Percentiles rank a stretch among this genome's conserved stretches.
Conservation (phyloP, 225 moss, liverwort and hornwort species). For the Bryoerythrophyllum caledonicum region DNA sequence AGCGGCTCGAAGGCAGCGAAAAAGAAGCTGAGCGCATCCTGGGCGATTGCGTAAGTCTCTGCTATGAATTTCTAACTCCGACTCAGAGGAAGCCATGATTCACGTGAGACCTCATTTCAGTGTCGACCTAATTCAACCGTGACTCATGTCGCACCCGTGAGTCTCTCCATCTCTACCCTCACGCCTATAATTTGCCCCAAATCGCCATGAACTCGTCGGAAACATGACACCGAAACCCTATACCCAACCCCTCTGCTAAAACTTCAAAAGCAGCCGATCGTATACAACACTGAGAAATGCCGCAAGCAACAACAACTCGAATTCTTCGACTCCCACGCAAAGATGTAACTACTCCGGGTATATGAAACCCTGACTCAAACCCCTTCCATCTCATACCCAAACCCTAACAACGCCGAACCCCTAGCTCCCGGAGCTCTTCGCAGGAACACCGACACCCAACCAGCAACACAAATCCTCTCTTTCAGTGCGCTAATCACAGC, state of each 20-base stretch:
- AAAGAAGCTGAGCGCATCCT: constrained; percentile 20
- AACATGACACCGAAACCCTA: neutral
- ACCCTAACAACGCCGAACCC: neutral
- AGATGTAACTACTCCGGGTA: neutral
- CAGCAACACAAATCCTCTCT: neutral
- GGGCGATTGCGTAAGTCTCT: no score
- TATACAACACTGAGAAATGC: neutral
- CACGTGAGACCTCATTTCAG: no score
- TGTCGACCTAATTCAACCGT: neutral
- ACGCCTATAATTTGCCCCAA: neutral
- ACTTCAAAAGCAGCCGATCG: neutral
- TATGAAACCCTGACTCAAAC: constrained; percentile 1
- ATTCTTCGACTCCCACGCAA: neutral
- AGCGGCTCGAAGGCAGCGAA: constrained; percentile 1
- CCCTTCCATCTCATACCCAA: neutral
- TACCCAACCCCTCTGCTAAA: neutral
- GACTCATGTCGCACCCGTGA: neutral
- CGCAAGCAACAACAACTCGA: constrained; percentile 8
- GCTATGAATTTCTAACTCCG: neutral
- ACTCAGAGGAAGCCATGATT: neutral
- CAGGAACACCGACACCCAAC: constrained; percentile 5
- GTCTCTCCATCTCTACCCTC: neutral
- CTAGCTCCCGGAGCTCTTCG: neutral
- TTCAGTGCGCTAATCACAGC: neutral
- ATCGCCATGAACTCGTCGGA: neutral